A percentile compares a stretch with the other conserved stretches of the same genome.
phyloP scores from a whole-genome alignment of 768 basidiomycete species.

The Pholiota molesta region DNA sequence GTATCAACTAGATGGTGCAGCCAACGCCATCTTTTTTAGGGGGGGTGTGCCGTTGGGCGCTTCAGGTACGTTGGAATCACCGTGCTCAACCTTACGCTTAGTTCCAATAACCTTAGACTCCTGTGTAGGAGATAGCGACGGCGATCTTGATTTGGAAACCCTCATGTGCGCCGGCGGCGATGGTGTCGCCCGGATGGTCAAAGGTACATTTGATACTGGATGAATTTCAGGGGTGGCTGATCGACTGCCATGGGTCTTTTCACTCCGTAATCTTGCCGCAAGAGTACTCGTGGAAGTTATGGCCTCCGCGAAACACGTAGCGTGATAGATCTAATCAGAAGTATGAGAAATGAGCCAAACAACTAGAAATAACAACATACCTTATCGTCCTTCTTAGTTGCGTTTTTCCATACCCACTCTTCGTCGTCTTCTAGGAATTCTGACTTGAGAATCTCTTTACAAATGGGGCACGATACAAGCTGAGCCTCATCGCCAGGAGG shows the following conservation, averaged over 20 bases:
- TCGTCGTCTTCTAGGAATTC: conserved; percentile 96
- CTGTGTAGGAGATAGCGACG: conserved; percentile 53
- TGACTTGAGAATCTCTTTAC: conserved; percentile 90
- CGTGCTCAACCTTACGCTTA: conserved; percentile 76
- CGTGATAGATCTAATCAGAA: conserved; percentile 78
- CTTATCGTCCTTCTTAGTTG: conserved; percentile 79
- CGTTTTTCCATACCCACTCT: conserved; percentile 98
- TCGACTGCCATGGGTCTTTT: conserved; percentile 63
- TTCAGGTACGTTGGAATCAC: conserved; percentile 40
- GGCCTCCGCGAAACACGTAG: conserved; percentile 91
- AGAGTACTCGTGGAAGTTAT: conserved; percentile 62
- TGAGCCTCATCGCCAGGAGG: conserved; percentile 90
- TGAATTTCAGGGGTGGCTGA: conserved; percentile 75
- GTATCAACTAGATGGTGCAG: conserved; percentile 24
- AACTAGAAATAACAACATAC: conserved; percentile 45
- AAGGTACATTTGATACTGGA: conserved; percentile 26
- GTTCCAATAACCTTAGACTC: conserved; percentile 56
- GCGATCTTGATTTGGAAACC: conserved; percentile 39
- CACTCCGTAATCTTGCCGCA: conserved; percentile 68
- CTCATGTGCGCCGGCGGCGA: conserved; percentile 36
- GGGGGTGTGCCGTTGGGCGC: conserved; percentile 61
- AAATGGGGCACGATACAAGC: conserved; percentile 87
- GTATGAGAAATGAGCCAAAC: conserved; percentile 4
- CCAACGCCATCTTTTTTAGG: conserved; percentile 66
- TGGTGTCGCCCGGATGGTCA: conserved; percentile 37